These are phyloP conservation scores for Dendrobium nobile DNA, from an alignment of 106 monocot genomes.

Conservation along the genomic window DNA sequence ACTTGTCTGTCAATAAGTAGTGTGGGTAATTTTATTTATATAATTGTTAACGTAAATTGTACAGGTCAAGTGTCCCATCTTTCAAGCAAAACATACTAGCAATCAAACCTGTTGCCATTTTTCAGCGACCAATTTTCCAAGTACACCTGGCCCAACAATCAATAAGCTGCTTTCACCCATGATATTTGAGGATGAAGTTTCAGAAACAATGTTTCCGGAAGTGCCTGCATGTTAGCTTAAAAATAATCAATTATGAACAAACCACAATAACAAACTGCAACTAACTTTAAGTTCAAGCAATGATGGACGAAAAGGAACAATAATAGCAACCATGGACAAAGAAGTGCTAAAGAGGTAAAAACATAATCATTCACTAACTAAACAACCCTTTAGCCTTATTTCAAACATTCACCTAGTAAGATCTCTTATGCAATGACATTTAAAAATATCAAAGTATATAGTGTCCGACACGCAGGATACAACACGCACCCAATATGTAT, in stretches of 20 bases:
- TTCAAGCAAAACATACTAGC: not conserved
- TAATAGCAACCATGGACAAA: not conserved
- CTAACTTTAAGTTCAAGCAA: not conserved
- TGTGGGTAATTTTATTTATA: not conserved
- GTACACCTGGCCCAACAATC: slow-evolving; percentile 63
- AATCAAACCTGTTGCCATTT: slow-evolving; percentile 62
- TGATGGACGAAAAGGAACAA: not conserved
- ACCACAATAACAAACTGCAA: not conserved
- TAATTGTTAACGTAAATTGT: not conserved
- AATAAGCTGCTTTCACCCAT: slow-evolving; percentile 34
- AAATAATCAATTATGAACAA: not conserved
- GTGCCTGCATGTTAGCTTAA: slow-evolving; percentile 12
- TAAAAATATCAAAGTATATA: too few relatives aligned
- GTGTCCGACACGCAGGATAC: too few relatives aligned
- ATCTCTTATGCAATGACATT: too few relatives aligned
- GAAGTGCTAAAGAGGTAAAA: not conserved
- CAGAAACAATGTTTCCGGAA: slow-evolving; percentile 11
- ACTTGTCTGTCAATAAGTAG: not conserved
- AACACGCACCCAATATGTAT: too few relatives aligned
- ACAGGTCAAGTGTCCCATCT: not conserved
- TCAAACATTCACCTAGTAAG: not conserved
- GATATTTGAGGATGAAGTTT: slow-evolving; percentile 4
- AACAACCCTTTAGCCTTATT: not conserved
- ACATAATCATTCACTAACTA: not conserved
- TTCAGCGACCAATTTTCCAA: slow-evolving; percentile 61